Evolutionary conservation across 768 basidiomycete genomes (phyloP).

Genomic region (Phylloporus rhodoxanthus): DNA sequence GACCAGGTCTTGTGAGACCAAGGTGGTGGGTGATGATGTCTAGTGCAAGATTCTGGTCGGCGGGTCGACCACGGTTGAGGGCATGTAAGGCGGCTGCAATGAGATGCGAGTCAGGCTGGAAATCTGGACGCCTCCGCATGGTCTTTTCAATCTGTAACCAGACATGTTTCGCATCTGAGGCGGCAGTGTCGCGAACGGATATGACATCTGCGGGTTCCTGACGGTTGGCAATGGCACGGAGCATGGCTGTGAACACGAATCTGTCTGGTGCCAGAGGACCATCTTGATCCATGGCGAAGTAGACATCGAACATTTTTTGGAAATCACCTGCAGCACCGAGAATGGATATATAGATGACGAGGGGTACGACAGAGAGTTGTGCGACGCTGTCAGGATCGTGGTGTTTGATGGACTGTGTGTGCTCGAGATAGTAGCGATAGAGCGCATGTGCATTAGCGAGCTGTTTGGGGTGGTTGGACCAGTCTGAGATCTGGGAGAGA

Average conservation of each 20-base stretch:
- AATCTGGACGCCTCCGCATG: conserved; percentile 38
- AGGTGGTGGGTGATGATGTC: conserved; percentile 57
- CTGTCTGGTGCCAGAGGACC: conserved; percentile 59
- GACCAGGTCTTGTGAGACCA: conserved; percentile 49
- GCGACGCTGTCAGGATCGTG: conserved; percentile 42
- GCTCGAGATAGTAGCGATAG: conserved; percentile 52
- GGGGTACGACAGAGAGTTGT: conserved; percentile 41
- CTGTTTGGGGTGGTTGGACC: conserved; percentile 54
- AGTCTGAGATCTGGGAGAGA: conserved; percentile 54
- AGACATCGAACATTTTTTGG: conserved; percentile 72
- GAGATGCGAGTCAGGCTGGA: conserved; percentile 50
- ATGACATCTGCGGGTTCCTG: conserved; percentile 16
- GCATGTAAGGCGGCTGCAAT: conserved; percentile 49
- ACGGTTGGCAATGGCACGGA: conserved; percentile 40
- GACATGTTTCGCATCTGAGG: conserved; percentile 63
- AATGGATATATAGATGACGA: conserved; percentile 60
- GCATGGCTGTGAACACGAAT: conserved; percentile 60
- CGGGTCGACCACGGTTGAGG: conserved; percentile 47
- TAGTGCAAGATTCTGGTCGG: conserved; percentile 64
- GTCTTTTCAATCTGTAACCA: conserved; percentile 63
- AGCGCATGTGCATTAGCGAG: conserved; percentile 54
- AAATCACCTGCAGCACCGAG: conserved; percentile 55
- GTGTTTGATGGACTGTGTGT: conserved; percentile 44
- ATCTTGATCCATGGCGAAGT: conserved; percentile 56
- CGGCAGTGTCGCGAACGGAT: conserved; percentile 35